A percentile compares a stretch with the other conserved stretches of the same genome.
These are phyloP conservation scores for Ananas comosus DNA, from an alignment of 176 grass and related monocot species.

Conservation along the genomic window DNA sequence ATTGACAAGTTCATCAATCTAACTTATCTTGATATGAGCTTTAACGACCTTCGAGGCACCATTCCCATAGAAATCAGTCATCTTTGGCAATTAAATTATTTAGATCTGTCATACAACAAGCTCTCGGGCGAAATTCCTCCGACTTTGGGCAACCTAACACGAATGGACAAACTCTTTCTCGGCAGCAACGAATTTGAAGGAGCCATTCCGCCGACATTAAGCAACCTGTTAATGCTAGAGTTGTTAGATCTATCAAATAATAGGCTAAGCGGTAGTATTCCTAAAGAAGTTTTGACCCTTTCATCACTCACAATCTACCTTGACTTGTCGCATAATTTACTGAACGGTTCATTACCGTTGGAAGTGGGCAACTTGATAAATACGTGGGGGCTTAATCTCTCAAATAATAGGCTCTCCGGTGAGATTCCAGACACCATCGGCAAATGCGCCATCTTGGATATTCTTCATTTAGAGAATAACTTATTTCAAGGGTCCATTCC, in stretches of 20 bases:
- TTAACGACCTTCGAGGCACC: conserved; percentile 11
- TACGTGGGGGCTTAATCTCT: conserved; percentile 11
- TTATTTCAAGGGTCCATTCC: conserved; percentile 28
- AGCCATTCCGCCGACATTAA: background rate
- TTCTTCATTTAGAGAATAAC: conserved; percentile 24
- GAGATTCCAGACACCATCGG: conserved; percentile 18
- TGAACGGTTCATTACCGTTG: conserved; percentile 3
- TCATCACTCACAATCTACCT: conserved; percentile 14
- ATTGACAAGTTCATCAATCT: conserved; percentile 30
- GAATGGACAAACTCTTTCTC: background rate
- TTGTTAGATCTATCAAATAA: conserved; percentile 27
- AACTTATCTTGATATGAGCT: background rate
- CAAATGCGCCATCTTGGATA: conserved; percentile 11
- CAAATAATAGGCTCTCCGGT: conserved; percentile 23
- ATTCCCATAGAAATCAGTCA: conserved; percentile 18
- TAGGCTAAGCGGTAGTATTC: conserved; percentile 17
- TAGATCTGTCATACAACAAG: conserved; percentile 6
- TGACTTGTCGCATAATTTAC: conserved; percentile 28
- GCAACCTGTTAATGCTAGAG: background rate
- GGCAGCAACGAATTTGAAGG: background rate
- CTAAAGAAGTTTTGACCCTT: conserved; percentile 20
- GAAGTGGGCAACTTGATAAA: conserved; percentile 25
- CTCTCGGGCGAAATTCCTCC: conserved; percentile 24
- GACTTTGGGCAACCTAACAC: conserved; percentile 4
- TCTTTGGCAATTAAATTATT: conserved; percentile 11